Percentiles rank a stretch among this genome's conserved stretches.
These are phyloP conservation scores for Ophiostoma quercus DNA, from an alignment of 2,329 filamentous ascomycete species.

Conservation along the genomic window DNA sequence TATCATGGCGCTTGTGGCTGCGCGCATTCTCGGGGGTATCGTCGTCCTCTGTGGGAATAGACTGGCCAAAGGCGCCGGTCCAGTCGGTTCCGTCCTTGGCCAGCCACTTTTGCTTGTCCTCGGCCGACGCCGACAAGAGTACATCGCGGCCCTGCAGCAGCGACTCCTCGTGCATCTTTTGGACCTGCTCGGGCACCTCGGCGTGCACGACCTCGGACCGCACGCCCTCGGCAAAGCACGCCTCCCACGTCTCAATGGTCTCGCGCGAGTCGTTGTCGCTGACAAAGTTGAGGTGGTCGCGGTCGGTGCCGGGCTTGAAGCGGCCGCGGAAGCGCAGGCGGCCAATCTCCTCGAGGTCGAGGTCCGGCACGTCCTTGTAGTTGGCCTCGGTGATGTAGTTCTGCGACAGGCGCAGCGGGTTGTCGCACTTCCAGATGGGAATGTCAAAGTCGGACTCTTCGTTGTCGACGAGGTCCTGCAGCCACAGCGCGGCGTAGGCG, in stretches of 20 bases:
- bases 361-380: constrained; percentile 61
- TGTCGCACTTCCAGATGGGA: constrained; percentile 84
- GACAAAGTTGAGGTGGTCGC: constrained; percentile 77
- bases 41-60: constrained; percentile 32
- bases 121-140: constrained; percentile 63
- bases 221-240: constrained; percentile 82
- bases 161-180: constrained; percentile 75
- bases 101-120: constrained; percentile 73
- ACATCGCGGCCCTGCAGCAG: constrained; percentile 75
- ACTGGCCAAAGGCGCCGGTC: constrained; percentile 74
- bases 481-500: constrained; percentile 77
- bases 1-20: constrained; percentile 16
- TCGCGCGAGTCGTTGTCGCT: constrained; percentile 84
- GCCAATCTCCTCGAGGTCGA: constrained; percentile 74
- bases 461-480: constrained; percentile 77
- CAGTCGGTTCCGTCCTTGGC: constrained; percentile 76
- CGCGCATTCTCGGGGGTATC: constrained; percentile 7
- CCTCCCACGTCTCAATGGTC: constrained; percentile 92
- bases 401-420: constrained; percentile 70
- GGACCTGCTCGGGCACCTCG: constrained; percentile 66
- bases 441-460: constrained; percentile 73
- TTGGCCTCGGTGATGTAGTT: constrained; percentile 88
- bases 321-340: constrained; percentile 71
- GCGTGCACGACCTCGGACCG: constrained; percentile 63
- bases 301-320: constrained; percentile 87